phyloP scores from a whole-genome alignment of 305 asterid genomes.

The Solanum chacoense region DNA sequence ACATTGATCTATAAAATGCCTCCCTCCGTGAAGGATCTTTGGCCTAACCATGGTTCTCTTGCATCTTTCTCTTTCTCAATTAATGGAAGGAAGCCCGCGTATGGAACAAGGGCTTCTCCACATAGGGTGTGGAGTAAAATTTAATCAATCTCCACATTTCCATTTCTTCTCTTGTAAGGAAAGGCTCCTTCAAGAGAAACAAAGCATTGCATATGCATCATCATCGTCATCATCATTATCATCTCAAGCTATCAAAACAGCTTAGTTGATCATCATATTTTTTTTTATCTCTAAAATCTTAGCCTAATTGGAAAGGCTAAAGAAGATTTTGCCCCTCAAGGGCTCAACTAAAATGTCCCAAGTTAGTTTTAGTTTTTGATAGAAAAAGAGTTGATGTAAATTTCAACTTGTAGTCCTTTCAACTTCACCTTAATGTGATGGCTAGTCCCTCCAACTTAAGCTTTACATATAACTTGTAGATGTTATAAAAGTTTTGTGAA shows the following conservation, averaged over 20 bases:
- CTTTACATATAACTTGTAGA: neutral
- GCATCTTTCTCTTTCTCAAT: conserved; percentile 19
- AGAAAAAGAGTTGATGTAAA: conserved; percentile 20
- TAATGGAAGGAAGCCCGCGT: conserved; percentile 24
- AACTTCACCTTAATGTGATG: neutral
- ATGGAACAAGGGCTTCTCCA: conserved; percentile 15
- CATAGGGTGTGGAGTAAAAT: conserved; percentile 37
- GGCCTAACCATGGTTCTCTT: conserved; percentile 96
- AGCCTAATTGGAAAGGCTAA: conserved; percentile 46
- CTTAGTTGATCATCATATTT: conserved; percentile 16
- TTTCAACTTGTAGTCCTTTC: neutral
- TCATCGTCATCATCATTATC: conserved; percentile 21
- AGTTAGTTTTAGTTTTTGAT: conserved; percentile 18
- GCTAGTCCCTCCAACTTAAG: neutral
- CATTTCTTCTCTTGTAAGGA: conserved; percentile 48
- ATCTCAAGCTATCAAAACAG: conserved; percentile 19
- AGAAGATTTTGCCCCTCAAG: conserved; percentile 20
- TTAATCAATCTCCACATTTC: conserved; percentile 4
- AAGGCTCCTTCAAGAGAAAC: conserved; percentile 60
- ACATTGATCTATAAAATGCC: conserved; percentile 11
- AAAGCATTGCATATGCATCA: conserved; percentile 52
- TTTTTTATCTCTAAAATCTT: conserved; percentile 5
- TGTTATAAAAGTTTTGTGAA: conserved; percentile 20
- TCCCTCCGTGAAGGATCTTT: conserved; percentile 33
- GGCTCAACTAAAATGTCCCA: conserved; percentile 12